Conservation (phyloP, 1,139 yeast species). For the Pneumocystis murina region DNA sequence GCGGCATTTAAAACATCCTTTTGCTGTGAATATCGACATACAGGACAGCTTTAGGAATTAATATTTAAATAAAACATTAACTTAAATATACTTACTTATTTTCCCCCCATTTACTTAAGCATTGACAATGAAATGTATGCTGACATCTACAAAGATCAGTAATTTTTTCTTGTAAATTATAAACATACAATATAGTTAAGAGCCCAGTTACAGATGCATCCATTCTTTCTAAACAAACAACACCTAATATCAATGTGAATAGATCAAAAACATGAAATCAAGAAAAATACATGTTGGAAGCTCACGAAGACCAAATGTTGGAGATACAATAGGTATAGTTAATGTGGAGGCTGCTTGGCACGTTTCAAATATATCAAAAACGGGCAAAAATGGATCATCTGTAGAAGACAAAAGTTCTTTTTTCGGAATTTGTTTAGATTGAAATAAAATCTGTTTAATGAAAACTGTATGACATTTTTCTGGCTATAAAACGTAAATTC, state of each 20-base stretch:
- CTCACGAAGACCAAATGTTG: conserved; percentile 34
- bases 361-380: conserved; percentile 9
- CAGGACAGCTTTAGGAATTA: conserved; percentile 43
- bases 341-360: conserved; percentile 1
- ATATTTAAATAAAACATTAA: not conserved
- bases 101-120: conserved; percentile 78
- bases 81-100: conserved; percentile 26
- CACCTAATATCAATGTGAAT: conserved; percentile 22
- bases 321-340: conserved; percentile 22
- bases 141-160: conserved; percentile 36
- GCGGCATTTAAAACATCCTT: conserved; percentile 20
- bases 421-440: conserved; percentile 17
- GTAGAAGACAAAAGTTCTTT: conserved; percentile 46
- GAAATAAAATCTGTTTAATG: conserved; percentile 44
- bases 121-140: conserved; percentile 84
- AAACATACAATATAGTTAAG: conserved; percentile 47
- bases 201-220: conserved; percentile 71
- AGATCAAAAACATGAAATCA: not conserved
- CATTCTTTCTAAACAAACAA: conserved; percentile 83
- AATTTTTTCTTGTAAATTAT: not conserved
- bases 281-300: conserved; percentile 51
- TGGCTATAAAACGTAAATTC: conserved; percentile 26
- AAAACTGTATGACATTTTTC: conserved; percentile 69
- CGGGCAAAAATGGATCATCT: conserved; percentile 53
- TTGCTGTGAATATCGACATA: conserved; percentile 57